A percentile compares a stretch with the other conserved stretches of the same genome.
Evolutionary conservation across 2,329 filamentous ascomycete species (phyloP).

Genomic region (Plectosphaerella plurivora): DNA sequence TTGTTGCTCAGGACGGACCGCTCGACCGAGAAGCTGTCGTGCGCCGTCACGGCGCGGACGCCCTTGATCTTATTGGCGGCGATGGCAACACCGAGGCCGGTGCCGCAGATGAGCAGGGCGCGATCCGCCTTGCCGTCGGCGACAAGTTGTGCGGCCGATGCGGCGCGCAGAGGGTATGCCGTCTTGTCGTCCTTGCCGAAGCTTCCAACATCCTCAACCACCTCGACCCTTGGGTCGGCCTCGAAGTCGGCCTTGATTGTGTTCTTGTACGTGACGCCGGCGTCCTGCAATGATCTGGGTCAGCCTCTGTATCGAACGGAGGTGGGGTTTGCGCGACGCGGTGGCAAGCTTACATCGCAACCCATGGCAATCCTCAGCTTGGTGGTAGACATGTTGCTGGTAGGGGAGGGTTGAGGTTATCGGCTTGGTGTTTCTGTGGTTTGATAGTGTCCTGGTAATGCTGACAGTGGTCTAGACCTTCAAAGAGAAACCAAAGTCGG

Average conservation of each 20-base stretch:
- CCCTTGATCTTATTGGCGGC: conserved; percentile 85
- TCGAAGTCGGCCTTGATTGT: conserved; percentile 70
- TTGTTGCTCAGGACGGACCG: conserved; percentile 77
- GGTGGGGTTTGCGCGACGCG: neutral
- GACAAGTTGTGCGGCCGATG: conserved; percentile 63
- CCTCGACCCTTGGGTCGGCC: conserved; percentile 59
- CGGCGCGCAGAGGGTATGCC: conserved; percentile 75
- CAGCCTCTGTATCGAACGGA: neutral
- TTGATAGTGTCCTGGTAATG: too few species aligned
- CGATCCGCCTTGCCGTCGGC: conserved; percentile 65
- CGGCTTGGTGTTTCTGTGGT: too few species aligned
- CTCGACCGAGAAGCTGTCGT: conserved; percentile 83
- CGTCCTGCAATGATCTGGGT: conserved; percentile 41
- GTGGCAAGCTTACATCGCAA: conserved; percentile 42
- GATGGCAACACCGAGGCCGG: conserved; percentile 82
- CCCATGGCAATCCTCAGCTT: conserved; percentile 50
- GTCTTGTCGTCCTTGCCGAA: conserved; percentile 65
- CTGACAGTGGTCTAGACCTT: neutral
- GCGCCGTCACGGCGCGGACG: conserved; percentile 81
- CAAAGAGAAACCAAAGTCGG: neutral
- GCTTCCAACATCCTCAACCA: conserved; percentile 72
- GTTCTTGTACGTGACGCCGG: conserved; percentile 74
- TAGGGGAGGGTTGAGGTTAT: too few species aligned
- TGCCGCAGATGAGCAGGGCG: conserved; percentile 79
- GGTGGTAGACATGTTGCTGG: conserved; percentile 9